A percentile compares a stretch with the other conserved stretches of the same genome.
phyloP scores from a whole-genome alignment of 805 yeast genomes.

The Zygosaccharomyces gambellarensis region DNA sequence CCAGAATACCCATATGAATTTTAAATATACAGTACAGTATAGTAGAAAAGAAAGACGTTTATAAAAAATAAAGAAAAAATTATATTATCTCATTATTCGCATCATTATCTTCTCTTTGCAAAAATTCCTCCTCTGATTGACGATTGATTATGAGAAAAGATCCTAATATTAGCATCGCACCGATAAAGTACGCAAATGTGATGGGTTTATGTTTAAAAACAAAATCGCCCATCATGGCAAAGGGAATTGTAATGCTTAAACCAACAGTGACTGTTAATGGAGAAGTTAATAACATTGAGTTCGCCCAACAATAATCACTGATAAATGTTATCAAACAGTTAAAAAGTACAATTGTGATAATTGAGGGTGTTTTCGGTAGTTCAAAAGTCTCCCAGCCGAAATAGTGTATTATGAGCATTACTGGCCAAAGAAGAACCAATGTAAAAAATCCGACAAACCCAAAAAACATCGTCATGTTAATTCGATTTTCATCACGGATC shows the following conservation, averaged over 20 bases:
- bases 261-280: slow-evolving; percentile 97
- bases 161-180: slow-evolving; percentile 73
- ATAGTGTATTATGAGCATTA: slow-evolving; percentile 59
- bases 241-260: slow-evolving; percentile 84
- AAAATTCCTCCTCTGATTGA: slow-evolving; percentile 62
- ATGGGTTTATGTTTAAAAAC: slow-evolving; percentile 60
- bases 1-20: slow-evolving; percentile 29
- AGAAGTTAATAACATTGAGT: slow-evolving; percentile 86
- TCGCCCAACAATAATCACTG: slow-evolving; percentile 93
- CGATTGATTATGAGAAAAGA: slow-evolving; percentile 82
- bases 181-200: slow-evolving; percentile 61
- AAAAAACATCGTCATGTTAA: slow-evolving; percentile 84
- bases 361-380: slow-evolving; percentile 53
- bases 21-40: slow-evolving; percentile 3
- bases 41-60: background rate
- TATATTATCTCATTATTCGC: slow-evolving; percentile 1
- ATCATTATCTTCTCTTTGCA: slow-evolving; percentile 8
- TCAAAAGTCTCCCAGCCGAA: slow-evolving; percentile 66
- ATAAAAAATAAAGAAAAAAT: background rate
- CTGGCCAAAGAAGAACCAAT: slow-evolving; percentile 74
- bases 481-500: slow-evolving; percentile 65
- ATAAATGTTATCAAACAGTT: slow-evolving; percentile 78
- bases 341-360: slow-evolving; percentile 48
- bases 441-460: slow-evolving; percentile 93
- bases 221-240: slow-evolving; percentile 90